Evolutionary conservation across 306 rosid genomes (phyloP).

Genomic region (Crataegus laevigata): DNA sequence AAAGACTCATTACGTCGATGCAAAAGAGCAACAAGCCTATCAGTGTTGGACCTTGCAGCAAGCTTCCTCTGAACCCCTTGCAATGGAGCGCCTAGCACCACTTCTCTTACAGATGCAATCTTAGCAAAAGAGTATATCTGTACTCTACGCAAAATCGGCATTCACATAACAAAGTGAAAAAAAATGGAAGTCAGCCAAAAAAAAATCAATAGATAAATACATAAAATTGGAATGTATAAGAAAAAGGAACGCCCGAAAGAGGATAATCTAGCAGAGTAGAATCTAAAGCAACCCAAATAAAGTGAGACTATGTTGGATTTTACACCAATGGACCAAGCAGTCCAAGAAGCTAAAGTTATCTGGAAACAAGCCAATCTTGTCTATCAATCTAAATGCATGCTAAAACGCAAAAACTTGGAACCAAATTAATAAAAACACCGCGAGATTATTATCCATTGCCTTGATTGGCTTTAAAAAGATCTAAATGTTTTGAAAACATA

Average conservation of each 20-base stretch:
- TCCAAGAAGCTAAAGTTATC: not conserved
- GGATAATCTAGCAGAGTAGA: too few species aligned
- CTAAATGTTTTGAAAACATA: slow-evolving; percentile 20
- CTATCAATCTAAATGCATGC: not conserved
- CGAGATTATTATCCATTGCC: too few species aligned
- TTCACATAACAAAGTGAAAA: slow-evolving; percentile 8
- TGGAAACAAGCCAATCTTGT: too few species aligned
- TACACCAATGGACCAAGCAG: not conserved
- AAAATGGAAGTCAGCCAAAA: not conserved
- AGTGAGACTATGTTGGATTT: not conserved
- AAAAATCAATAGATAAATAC: not conserved
- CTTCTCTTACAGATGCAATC: slow-evolving; percentile 87
- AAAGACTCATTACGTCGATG: slow-evolving; percentile 80
- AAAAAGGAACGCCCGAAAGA: not conserved
- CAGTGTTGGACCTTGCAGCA: slow-evolving; percentile 43
- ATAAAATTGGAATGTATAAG: not conserved
- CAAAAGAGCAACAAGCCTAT: slow-evolving; percentile 68
- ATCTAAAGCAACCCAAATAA: too few species aligned
- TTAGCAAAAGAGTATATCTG: slow-evolving; percentile 59
- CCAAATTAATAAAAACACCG: too few species aligned
- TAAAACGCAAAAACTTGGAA: not conserved
- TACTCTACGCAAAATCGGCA: slow-evolving; percentile 51
- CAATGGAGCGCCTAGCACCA: slow-evolving; percentile 92
- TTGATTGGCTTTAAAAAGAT: not conserved
- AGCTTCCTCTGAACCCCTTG: slow-evolving; percentile 66